Base-by-base conservation (phyloP, 1,284 basidiomycete species). In the Flammula alnicola region DNA sequence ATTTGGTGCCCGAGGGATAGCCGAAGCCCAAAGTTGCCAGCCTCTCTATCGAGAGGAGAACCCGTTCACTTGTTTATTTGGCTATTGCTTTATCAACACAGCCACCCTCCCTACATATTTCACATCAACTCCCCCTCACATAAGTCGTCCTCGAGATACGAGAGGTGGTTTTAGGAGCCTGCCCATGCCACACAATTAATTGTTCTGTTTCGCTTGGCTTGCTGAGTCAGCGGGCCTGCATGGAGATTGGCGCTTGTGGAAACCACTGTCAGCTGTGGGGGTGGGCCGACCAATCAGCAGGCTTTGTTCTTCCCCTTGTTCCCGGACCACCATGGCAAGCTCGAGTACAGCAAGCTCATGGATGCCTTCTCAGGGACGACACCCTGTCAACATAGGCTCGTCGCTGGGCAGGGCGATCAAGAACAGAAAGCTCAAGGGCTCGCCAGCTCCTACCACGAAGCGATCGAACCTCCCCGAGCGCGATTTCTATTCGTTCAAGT, bases 401-500 rank as follows among this genome's bases (percentile, higher is more conserved):
- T 86, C 86, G 1, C 72, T 88, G 33, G 67, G 66, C 5, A 73
- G 79, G 45, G 76, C 81, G 5, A 70, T 87, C 55, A 86, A 81
- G 63, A 80, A 81, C 17, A 79, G 84, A 57, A 70, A 71, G 54
- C 55, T 59, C 25, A 82, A 78, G 58, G 77, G 77, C 32, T 62
- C 61, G 5, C 60, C 59, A 60, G 48, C 51, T 26, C 68, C 74
- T 11, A 60, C 71, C 4, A 52, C 56, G 73, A 80, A 66, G 41
- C 71, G 70, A 30, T 67, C 69, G 22, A 70, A 68, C 51, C 64
- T 80, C 36, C 81, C 80, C 23, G 78, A 81, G 58, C 76, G 78
- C 39, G 84, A 88, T 56, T 87, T 86, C 65, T 87, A 85, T 62
- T 81, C 85, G 20, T 79, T 90, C 56, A 76, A 83, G 56, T 90